phyloP scores from a whole-genome alignment of 2,329 filamentous ascomycete species.

The Teratosphaeria viscida region DNA sequence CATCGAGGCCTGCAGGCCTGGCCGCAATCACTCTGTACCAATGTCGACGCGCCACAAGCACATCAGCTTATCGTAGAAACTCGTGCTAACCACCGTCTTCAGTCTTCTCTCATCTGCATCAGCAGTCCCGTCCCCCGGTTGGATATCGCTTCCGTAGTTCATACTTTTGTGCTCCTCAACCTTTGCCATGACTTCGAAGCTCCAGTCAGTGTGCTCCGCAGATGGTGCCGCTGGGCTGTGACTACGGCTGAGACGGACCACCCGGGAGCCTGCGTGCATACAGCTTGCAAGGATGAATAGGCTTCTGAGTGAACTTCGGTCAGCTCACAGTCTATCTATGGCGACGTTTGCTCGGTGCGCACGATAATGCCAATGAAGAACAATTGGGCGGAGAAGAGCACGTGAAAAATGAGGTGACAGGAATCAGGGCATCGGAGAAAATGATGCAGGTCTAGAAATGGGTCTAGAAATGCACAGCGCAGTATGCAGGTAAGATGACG shows the following conservation, averaged over 20 bases:
- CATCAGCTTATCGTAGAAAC: conserved; percentile 64
- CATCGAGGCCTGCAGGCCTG: not conserved
- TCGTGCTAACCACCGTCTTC: conserved; percentile 54
- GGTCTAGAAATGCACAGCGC: not conserved
- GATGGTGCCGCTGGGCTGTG: conserved; percentile 17
- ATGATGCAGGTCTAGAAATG: not conserved
- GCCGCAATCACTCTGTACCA: not conserved
- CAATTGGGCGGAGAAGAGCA: not conserved
- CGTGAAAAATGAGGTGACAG: not conserved
- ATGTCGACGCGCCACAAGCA: conserved; percentile 48
- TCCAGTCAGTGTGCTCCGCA: conserved; percentile 35
- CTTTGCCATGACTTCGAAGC: conserved; percentile 53
- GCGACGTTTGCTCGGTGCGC: not conserved
- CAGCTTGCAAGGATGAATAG: conserved; percentile 68
- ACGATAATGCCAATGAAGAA: not conserved
- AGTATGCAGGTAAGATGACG: not conserved
- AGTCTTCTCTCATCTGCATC: conserved; percentile 12
- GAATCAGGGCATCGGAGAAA: not conserved
- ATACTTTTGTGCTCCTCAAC: conserved; percentile 87
- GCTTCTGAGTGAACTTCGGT: conserved; percentile 8
- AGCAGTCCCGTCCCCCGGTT: conserved; percentile 26
- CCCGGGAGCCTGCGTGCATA: conserved; percentile 76
- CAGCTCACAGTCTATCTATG: not conserved
- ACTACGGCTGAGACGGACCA: conserved; percentile 44
- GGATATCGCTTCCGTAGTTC: conserved; percentile 80